Conservation (phyloP, 2,329 filamentous ascomycete genomes). For the Spiromastix sp. region DNA sequence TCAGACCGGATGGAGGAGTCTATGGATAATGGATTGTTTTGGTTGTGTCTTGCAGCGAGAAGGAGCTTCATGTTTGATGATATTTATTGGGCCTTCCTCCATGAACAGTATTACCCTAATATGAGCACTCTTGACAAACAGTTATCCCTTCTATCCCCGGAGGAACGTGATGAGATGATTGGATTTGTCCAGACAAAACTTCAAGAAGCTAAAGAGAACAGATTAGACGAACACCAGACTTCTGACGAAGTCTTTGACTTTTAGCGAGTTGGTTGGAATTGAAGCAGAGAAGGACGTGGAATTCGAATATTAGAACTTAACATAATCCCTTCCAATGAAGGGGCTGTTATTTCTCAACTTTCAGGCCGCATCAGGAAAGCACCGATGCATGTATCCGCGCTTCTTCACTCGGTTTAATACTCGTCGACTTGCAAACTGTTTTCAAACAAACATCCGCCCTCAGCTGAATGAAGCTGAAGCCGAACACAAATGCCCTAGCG, state of each 20-base stretch:
- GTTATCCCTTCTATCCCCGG: conserved; percentile 2
- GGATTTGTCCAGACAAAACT: conserved; percentile 4
- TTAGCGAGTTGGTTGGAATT: too few relatives aligned
- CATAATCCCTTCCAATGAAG: too few relatives aligned
- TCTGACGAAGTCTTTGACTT: conserved; percentile 6
- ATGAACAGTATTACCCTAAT: conserved; percentile 4
- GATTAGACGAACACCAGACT: conserved; percentile 4
- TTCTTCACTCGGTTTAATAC: too few relatives aligned
- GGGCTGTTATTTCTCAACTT: too few relatives aligned
- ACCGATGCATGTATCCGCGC: too few relatives aligned
- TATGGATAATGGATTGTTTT: conserved; percentile 17
- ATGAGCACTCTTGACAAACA: conserved; percentile 2
- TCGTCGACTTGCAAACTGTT: too few relatives aligned
- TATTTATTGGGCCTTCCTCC: conserved; percentile 6
- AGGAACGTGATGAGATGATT: conserved; percentile 4
- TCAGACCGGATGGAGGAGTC: conserved; percentile 17
- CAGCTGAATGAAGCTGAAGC: too few relatives aligned
- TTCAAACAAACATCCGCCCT: too few relatives aligned
- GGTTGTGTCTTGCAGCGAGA: conserved; percentile 18
- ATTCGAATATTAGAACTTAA: conserved; percentile 2
- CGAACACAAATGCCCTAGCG: too few relatives aligned
- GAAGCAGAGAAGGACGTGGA: too few relatives aligned
- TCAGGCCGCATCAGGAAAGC: too few relatives aligned
- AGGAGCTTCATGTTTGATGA: conserved; percentile 18
- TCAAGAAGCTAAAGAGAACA: conserved; percentile 2